Evolutionary conservation across 2,329 filamentous ascomycete species (phyloP).

Genomic region (Fusarium coicis): DNA sequence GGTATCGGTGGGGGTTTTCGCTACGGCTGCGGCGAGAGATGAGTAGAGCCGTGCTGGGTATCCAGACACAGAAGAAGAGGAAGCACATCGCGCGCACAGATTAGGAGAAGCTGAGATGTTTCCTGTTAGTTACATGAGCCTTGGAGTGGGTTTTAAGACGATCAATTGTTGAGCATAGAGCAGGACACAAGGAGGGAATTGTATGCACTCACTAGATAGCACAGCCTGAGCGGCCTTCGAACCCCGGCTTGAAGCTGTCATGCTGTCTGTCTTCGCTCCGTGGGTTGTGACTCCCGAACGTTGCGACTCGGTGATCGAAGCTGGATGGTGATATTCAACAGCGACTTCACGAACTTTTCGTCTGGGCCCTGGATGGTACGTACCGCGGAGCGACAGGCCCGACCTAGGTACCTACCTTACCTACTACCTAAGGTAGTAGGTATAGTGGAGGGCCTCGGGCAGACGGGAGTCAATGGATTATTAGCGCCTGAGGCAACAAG

Average conservation of each 20-base stretch:
- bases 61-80: slow-evolving; percentile 41
- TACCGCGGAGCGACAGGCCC: slow-evolving; percentile 24
- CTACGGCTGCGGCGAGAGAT: slow-evolving; percentile 41
- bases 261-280: slow-evolving; percentile 30
- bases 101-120: slow-evolving; percentile 43
- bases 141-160: background rate
- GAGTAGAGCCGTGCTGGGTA: slow-evolving; percentile 51
- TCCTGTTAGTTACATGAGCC: slow-evolving; percentile 18
- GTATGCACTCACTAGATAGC: slow-evolving; percentile 58
- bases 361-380: slow-evolving; percentile 35
- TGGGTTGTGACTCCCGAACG: slow-evolving; percentile 22
- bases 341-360: slow-evolving; percentile 45
- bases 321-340: slow-evolving; percentile 36
- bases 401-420: too few relatives aligned
- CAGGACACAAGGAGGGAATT: background rate
- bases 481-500: slow-evolving; percentile 45
- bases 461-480: background rate
- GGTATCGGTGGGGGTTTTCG: slow-evolving; percentile 30
- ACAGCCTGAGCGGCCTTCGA: slow-evolving; percentile 60
- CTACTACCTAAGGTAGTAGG: too few relatives aligned
- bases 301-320: slow-evolving; percentile 27
- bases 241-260: slow-evolving; percentile 69
- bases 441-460: background rate
- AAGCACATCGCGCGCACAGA: slow-evolving; percentile 54
- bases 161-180: background rate